Base-by-base conservation (phyloP, 2,329 filamentous ascomycete genomes). In the Sphaerulina vaccinii region DNA sequence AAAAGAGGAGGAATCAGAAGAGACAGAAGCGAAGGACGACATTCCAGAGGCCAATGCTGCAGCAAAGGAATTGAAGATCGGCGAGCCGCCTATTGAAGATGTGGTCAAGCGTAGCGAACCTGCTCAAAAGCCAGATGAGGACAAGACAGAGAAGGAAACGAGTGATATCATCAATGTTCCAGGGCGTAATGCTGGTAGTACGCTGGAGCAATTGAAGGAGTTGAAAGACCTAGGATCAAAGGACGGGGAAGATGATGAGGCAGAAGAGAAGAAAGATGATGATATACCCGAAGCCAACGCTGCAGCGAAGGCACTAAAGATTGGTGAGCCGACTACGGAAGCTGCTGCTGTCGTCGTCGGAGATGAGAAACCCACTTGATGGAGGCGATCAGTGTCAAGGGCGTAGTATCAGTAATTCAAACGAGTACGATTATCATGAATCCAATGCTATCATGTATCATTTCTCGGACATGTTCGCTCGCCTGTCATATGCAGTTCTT, bases 131-230 rank as follows among this genome's bases (percentile, higher is more conserved):
- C 29, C 47, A 36, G 18, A 22, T 8, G 21, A 52, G 42, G 27
- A 36, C 13, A 41, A 22, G 40, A 37, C 42, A 24, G 11, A 39
- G 5, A 54, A 44, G 42, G 51, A 55, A 50, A 52, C 57, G 39
- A 44, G 43, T 23, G 54, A 59, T 2, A 46, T 50, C 9, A 24
- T 33, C 11, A 51, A 52, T 40, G 50, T 45, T 19, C 37, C 47
- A n/a, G 38, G 46, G 8, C 61, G 57, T 33, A 55, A 61, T 45
- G 54, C 49, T 44, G 51, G 55, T 51, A 54, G 21, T 35, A 54
- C n/a, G 47, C 36, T 11, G 54, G 54, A 21, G 58, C 57, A 5
- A 27, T 32, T 13, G n/a, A 32, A 10, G 27, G 39, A 43, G 29
- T 38, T 50, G 13, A 19, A 43, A 9, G 56, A 57, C 9, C 52